A percentile compares a stretch with the other conserved stretches of the same genome.
phyloP scores from a whole-genome alignment of 352 stramenopile genomes.

The Globisporangium okanoganense region DNA sequence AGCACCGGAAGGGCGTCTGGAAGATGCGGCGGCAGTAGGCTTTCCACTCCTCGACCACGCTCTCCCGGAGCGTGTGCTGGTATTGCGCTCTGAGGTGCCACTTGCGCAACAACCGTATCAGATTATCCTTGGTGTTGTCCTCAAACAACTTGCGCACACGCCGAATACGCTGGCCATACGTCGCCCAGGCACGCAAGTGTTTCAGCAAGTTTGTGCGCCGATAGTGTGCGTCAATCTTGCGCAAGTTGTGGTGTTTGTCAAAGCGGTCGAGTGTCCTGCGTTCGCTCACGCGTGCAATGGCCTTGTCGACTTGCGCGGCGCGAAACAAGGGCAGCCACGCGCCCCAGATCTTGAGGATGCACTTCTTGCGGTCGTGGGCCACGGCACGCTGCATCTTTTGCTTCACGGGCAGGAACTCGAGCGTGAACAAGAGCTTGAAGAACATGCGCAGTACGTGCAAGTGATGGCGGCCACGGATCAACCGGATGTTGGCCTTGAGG shows the following conservation, averaged over 20 bases:
- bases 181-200: constrained; percentile 51
- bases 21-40: constrained; percentile 62
- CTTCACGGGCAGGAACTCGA: constrained; percentile 44
- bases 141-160: constrained; percentile 66
- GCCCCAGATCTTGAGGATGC: constrained; percentile 26
- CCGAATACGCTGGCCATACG: constrained; percentile 44
- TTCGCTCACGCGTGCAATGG: constrained; percentile 44
- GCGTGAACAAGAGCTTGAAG: constrained; percentile 40
- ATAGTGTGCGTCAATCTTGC: constrained; percentile 67
- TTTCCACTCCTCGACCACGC: constrained; percentile 53
- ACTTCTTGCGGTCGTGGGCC: constrained; percentile 29
- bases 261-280: constrained; percentile 57
- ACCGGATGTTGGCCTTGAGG: constrained; percentile 71
- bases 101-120: constrained; percentile 31
- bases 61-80: constrained; percentile 43
- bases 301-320: constrained; percentile 53
- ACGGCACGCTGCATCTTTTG: constrained; percentile 30
- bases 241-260: constrained; percentile 67
- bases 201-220: constrained; percentile 37
- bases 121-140: constrained; percentile 41
- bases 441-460: constrained; percentile 39
- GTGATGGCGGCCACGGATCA: constrained; percentile 31
- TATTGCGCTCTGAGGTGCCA: constrained; percentile 58
- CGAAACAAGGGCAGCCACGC: constrained; percentile 49
- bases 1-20: constrained; percentile 69